Conservation (phyloP, 2,329 filamentous ascomycete genomes). For the Fusarium sp. region DNA sequence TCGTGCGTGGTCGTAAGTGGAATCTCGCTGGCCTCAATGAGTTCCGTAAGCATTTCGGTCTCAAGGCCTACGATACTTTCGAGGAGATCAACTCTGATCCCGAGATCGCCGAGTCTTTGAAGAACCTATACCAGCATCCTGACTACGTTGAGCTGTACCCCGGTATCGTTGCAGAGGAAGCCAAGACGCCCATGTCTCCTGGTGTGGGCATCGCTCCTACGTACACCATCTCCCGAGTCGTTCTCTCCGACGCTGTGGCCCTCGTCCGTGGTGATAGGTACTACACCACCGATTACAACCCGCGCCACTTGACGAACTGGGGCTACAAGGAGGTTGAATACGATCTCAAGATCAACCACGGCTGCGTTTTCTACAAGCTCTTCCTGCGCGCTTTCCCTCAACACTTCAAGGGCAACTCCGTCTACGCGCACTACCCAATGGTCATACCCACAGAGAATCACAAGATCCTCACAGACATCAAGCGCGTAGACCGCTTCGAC, state of each 20-base stretch:
- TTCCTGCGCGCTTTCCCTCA: conserved; percentile 83
- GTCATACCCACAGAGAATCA: conserved; percentile 77
- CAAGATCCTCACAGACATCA: conserved; percentile 76
- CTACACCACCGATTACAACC: conserved; percentile 83
- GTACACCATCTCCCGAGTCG: conserved; percentile 81
- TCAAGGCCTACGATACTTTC: conserved; percentile 81
- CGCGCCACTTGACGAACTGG: conserved; percentile 84
- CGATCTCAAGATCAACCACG: conserved; percentile 80
- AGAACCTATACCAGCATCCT: conserved; percentile 79
- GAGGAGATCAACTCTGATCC: conserved; percentile 87
- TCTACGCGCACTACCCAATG: conserved; percentile 86
- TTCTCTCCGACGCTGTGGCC: conserved; percentile 83
- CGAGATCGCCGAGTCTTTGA: conserved; percentile 73
- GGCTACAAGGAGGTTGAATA: conserved; percentile 81
- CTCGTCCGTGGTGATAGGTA: conserved; percentile 83
- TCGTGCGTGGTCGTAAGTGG: conserved; percentile 82
- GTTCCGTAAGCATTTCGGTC: conserved; percentile 84
- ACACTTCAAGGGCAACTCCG: conserved; percentile 81
- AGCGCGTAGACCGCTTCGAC: conserved; percentile 76
- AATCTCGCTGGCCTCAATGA: conserved; percentile 84
- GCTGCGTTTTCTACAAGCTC: conserved; percentile 87
- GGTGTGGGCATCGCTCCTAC: conserved; percentile 81
- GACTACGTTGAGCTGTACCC: conserved; percentile 87
- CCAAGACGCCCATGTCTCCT: conserved; percentile 78
- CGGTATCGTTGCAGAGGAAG: conserved; percentile 80